Evolutionary conservation across 2,329 filamentous ascomycete genomes (phyloP), one percentile per base, ranked within the genome.

Genomic region (Trichophaea hybrida): DNA sequence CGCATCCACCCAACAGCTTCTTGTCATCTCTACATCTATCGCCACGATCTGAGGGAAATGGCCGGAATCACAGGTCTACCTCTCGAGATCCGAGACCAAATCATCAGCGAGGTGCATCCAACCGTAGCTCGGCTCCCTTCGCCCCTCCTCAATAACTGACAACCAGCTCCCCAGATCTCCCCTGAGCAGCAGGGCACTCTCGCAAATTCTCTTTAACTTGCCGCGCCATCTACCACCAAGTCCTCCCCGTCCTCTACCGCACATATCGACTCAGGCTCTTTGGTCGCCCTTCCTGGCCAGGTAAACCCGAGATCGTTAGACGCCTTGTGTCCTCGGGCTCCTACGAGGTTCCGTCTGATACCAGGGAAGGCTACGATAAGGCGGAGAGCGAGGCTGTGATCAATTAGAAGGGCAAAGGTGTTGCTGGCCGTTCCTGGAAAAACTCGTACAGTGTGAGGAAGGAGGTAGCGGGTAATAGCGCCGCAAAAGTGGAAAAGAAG

Each of bases 51-150:
- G 37, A 40, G 37, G n/a, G 7, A 40, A 33, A 57, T 51, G 55
- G 7, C 40, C 12, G 5, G 55, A 6, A 15, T 57, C 31, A 35
- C 2, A 10, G 15, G 10, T 31, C 40, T 57, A 10, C 55, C 55
- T 12, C 10, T 35, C 31, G 55, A 57, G 31, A 49, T 57, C 32
- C 15, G 50, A 10, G 40, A 57, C 33, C 55, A 57, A n/a, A 57
- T 57, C 31, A 35, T 57, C 55, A n/a, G 10, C 7, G 40, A 50
- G 17, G 55, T 57, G 34, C 32, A 15, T 56, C 33, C 13, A 33
- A 2, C 24, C n/a, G n/a, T n/a, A n/a, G n/a, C n/a, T n/a, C n/a
- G n/a, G n/a, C n/a, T n/a, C n/a, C n/a, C n/a, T n/a, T 17, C 40
- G n/a, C 44, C 33, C 13, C 4, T n/a, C 44, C n/a, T n/a, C n/a